These are phyloP conservation scores for Tolypocladium ophioglossoides DNA, from an alignment of 2,329 filamentous ascomycete genomes.

Conservation along the genomic window DNA sequence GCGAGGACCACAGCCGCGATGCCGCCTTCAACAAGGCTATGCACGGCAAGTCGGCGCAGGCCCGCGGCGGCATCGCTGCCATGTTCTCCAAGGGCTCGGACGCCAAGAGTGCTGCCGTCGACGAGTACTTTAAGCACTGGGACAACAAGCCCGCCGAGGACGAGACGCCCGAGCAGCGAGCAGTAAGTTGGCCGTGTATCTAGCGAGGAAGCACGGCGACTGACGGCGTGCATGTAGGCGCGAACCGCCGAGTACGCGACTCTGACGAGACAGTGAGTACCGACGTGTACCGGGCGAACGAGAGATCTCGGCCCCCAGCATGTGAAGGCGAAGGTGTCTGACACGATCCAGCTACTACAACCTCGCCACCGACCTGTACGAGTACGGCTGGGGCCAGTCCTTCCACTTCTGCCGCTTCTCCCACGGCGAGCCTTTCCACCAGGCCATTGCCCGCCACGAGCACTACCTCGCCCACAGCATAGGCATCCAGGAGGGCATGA, in stretches of 20 bases:
- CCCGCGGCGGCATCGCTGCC: constrained; percentile 63
- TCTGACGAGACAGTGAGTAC: constrained; percentile 77
- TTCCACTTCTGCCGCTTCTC: constrained; percentile 98
- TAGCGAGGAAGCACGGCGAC: background rate
- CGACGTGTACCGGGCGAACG: background rate
- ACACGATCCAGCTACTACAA: constrained; percentile 69
- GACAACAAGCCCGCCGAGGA: constrained; percentile 69
- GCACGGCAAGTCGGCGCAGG: constrained; percentile 62
- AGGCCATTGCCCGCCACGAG: constrained; percentile 92
- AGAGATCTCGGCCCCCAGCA: background rate
- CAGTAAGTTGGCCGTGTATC: constrained; percentile 41
- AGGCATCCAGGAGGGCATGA: constrained; percentile 75
- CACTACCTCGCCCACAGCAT: constrained; percentile 93
- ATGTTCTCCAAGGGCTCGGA: constrained; percentile 72
- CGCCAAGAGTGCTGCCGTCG: constrained; percentile 71
- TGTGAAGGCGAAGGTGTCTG: constrained; percentile 1
- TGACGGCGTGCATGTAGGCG: constrained; percentile 37
- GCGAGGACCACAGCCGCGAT: constrained; percentile 76
- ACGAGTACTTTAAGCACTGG: constrained; percentile 96
- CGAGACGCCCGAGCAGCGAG: constrained; percentile 75
- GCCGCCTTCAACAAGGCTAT: constrained; percentile 83
- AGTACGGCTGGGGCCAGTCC: constrained; percentile 91
- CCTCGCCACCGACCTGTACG: constrained; percentile 89
- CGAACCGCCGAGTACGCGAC: constrained; percentile 85
- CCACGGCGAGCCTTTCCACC: constrained; percentile 73